These are phyloP conservation scores for Sporothrix variecibatus DNA, from an alignment of 2,329 filamentous ascomycete species.

Conservation along the genomic window DNA sequence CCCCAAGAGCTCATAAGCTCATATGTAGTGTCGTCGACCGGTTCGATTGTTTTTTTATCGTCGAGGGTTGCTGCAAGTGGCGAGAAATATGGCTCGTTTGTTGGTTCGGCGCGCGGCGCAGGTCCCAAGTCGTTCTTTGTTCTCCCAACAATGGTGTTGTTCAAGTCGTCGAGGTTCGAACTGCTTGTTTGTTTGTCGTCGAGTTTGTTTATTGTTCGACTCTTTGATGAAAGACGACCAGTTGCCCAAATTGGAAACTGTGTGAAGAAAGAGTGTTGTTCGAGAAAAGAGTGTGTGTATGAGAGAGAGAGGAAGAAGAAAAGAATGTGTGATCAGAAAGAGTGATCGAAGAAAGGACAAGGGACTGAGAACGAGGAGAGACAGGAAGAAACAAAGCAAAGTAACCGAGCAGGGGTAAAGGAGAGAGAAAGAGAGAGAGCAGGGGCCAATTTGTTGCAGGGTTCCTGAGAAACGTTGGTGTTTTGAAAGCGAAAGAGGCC, in stretches of 20 bases:
- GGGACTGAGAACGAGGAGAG: background rate
- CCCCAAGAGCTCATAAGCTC: background rate
- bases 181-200: background rate
- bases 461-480: background rate
- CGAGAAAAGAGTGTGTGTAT: constrained; percentile 12
- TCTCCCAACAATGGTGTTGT: constrained; percentile 1
- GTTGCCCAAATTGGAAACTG: constrained; percentile 11
- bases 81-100: background rate
- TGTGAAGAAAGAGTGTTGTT: constrained; percentile 13
- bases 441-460: background rate
- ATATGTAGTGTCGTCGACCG: constrained; percentile 5
- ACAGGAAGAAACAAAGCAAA: constrained; percentile 2
- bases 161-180: background rate
- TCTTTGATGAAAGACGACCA: constrained; percentile 17
- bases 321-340: background rate
- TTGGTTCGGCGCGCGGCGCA: background rate
- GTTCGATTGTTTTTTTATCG: background rate
- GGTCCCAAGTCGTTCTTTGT: constrained; percentile 4
- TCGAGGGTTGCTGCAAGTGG: background rate
- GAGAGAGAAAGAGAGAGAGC: background rate
- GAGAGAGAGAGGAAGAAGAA: background rate
- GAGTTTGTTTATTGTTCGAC: background rate
- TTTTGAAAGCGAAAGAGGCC: constrained; percentile 14
- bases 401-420: background rate
- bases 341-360: constrained; percentile 18